Conservation (phyloP, 805 yeast genomes). For the Ogataea saltuana region DNA sequence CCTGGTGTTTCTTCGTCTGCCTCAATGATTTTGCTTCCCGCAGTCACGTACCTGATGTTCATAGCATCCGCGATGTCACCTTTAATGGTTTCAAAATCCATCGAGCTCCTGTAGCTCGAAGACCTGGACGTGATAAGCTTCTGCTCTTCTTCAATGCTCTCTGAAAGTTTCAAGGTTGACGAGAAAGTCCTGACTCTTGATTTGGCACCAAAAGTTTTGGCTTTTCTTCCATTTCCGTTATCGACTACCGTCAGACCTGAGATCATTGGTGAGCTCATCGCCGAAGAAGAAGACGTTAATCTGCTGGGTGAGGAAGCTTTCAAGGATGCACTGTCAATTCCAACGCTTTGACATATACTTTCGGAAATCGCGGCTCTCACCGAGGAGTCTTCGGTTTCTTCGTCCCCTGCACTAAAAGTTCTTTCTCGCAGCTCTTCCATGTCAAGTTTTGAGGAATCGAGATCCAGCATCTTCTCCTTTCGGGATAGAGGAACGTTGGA, state of each 20-base stretch:
- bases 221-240: background rate
- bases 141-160: conserved; percentile 14
- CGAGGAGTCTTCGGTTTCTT: conserved; percentile 70
- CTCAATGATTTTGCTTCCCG: conserved; percentile 58
- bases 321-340: conserved; percentile 47
- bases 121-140: conserved; percentile 11
- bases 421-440: conserved; percentile 34
- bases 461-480: conserved; percentile 9
- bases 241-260: conserved; percentile 21
- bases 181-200: conserved; percentile 10
- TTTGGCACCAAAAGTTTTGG: conserved; percentile 11
- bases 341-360: conserved; percentile 66
- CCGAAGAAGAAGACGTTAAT: conserved; percentile 19
- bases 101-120: conserved; percentile 24
- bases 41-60: conserved; percentile 52
- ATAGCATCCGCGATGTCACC: conserved; percentile 59
- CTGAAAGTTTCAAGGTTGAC: background rate
- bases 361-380: conserved; percentile 67
- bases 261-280: conserved; percentile 24
- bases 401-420: conserved; percentile 54
- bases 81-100: conserved; percentile 52
- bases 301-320: conserved; percentile 16
- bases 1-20: conserved; percentile 74
- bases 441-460: conserved; percentile 14
- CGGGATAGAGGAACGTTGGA: conserved; percentile 69